Evolutionary conservation across 306 rosid species (phyloP).

Genomic region (Oxytropis ochrocephala): DNA sequence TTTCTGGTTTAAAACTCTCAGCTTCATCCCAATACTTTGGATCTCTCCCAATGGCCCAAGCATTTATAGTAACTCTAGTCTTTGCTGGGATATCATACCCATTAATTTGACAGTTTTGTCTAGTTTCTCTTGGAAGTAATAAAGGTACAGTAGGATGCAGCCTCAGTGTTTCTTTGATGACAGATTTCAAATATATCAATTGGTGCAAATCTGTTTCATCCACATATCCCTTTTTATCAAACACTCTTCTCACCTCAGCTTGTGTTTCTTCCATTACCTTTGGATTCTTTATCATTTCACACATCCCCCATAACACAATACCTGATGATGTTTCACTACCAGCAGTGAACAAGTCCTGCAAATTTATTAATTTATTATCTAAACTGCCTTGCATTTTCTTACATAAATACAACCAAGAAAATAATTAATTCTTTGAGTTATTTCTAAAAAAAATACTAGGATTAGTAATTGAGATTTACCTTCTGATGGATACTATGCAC

Average conservation of each 20-base stretch:
- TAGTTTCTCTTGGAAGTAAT: too few relatives aligned
- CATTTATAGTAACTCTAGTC: constrained; percentile 9
- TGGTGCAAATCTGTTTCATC: constrained; percentile 18
- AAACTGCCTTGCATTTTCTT: background rate
- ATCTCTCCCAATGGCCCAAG: constrained; percentile 32
- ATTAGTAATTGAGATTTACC: too few relatives aligned
- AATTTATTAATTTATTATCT: background rate
- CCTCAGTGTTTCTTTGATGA: too few relatives aligned
- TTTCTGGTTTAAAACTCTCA: constrained; percentile 25
- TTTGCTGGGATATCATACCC: too few relatives aligned
- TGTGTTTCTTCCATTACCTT: constrained; percentile 32
- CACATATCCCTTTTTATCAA: background rate
- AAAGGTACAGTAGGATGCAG: too few relatives aligned
- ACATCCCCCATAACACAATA: constrained; percentile 29
- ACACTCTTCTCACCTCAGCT: constrained; percentile 26
- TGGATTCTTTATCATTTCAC: constrained; percentile 38
- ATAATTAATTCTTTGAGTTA: too few relatives aligned
- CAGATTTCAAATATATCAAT: constrained; percentile 12
- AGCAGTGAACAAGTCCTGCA: constrained; percentile 28
- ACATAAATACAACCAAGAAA: background rate
- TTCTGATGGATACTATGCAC: too few relatives aligned
- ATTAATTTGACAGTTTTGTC: too few relatives aligned
- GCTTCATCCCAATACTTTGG: constrained; percentile 24
- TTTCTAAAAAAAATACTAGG: too few relatives aligned
- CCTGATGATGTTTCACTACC: constrained; percentile 33